These are phyloP conservation scores for Fusarium abutilonis DNA, from an alignment of 2,329 filamentous ascomycete species.

Conservation along the genomic window DNA sequence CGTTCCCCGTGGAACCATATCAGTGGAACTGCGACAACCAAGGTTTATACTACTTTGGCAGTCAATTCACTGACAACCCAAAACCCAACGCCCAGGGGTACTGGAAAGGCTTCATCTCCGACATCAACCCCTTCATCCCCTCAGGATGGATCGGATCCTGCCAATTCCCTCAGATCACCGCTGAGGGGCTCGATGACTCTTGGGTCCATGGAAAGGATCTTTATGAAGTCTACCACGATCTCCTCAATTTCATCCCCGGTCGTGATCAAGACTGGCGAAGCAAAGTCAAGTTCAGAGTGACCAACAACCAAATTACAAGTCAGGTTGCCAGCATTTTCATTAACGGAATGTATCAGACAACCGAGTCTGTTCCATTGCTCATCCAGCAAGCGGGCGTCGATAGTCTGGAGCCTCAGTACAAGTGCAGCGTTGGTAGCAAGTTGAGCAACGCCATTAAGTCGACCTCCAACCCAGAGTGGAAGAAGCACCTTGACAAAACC, in stretches of 20 bases:
- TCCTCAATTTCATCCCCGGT: conserved; percentile 73
- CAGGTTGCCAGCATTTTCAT: conserved; percentile 82
- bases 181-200: conserved; percentile 75
- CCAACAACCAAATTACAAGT: conserved; percentile 83
- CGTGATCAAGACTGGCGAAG: conserved; percentile 54
- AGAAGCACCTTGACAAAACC: conserved; percentile 68
- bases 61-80: conserved; percentile 58
- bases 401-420: conserved; percentile 78
- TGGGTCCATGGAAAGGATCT: conserved; percentile 81
- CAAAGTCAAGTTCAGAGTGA: conserved; percentile 74
- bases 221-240: conserved; percentile 76
- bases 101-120: conserved; percentile 71
- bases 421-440: conserved; percentile 63
- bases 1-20: conserved; percentile 78
- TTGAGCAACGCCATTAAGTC: conserved; percentile 59
- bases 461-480: conserved; percentile 64
- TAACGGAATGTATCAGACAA: conserved; percentile 70
- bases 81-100: conserved; percentile 65
- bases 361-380: conserved; percentile 56
- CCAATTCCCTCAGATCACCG: conserved; percentile 83
- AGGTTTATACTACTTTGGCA: conserved; percentile 74
- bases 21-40: conserved; percentile 77
- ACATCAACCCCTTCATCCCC: conserved; percentile 72
- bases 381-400: conserved; percentile 68
- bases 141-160: conserved; percentile 77